phyloP scores from a whole-genome alignment of 768 basidiomycete species.

The Boletellus emodensis region DNA sequence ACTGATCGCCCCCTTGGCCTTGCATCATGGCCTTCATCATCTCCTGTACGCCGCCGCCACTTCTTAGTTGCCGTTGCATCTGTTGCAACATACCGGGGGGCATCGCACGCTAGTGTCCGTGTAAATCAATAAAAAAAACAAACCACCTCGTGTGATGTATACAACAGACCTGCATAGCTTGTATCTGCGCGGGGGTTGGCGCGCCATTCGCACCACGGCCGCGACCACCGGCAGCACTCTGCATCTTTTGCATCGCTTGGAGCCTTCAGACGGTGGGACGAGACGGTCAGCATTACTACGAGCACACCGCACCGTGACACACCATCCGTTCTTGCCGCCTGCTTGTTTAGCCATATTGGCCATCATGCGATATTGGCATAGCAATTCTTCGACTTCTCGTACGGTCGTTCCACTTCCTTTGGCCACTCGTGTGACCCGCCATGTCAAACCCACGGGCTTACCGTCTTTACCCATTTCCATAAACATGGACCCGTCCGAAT shows the following conservation, averaged over 20 bases:
- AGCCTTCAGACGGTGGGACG: constrained; percentile 45
- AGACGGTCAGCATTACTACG: constrained; percentile 3
- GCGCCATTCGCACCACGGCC: constrained; percentile 84
- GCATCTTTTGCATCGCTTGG: constrained; percentile 91
- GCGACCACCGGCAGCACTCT: constrained; percentile 77
- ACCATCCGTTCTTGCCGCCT: constrained; percentile 96
- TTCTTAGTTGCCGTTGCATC: constrained; percentile 76
- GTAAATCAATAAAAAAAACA: constrained; percentile 4
- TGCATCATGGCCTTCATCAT: constrained; percentile 99
- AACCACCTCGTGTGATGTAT: not conserved
- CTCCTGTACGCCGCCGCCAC: constrained; percentile 90
- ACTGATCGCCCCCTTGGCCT: constrained; percentile 83
- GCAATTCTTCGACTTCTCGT: constrained; percentile 94
- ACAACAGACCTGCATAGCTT: constrained; percentile 80
- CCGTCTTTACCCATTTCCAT: constrained; percentile 81
- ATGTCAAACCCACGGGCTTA: constrained; percentile 82
- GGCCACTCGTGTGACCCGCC: constrained; percentile 87
- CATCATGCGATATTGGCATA: constrained; percentile 99
- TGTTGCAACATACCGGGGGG: constrained; percentile 95
- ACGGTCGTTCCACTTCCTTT: constrained; percentile 92
- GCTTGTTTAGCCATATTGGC: constrained; percentile 98
- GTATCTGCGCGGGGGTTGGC: constrained; percentile 91
- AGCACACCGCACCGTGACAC: constrained; percentile 21
- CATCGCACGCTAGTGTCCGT: constrained; percentile 65
- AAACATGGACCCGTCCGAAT: constrained; percentile 91